phyloP scores from a whole-genome alignment of 306 rosid genomes.

The Trichosanthes truncata region DNA sequence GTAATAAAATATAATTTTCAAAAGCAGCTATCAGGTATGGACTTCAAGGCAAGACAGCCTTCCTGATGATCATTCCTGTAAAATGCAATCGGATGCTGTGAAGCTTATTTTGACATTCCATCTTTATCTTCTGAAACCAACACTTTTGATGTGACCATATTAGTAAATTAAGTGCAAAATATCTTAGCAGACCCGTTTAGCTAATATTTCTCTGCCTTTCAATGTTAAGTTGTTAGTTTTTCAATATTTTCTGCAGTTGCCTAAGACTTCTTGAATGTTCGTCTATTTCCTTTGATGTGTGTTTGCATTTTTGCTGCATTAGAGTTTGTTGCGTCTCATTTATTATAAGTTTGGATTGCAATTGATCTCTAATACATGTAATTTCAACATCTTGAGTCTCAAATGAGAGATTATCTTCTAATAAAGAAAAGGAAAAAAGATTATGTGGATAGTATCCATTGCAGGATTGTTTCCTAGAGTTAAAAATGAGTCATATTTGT shows the following conservation, averaged over 20 bases:
- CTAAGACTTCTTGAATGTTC: background rate
- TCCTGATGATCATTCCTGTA: background rate
- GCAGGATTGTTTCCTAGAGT: background rate
- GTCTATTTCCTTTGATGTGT: background rate
- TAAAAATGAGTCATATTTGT: background rate
- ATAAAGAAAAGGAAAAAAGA: background rate
- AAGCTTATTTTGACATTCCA: background rate
- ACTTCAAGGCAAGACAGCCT: background rate
- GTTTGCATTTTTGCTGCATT: background rate
- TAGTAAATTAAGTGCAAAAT: background rate
- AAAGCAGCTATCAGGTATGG: background rate
- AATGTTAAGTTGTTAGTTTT: background rate
- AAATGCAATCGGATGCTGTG: background rate
- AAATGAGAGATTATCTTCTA: background rate
- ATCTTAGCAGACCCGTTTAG: background rate
- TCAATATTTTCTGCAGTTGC: background rate
- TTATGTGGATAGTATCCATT: background rate
- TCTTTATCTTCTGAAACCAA: background rate
- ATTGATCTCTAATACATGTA: background rate
- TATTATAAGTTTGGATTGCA: background rate
- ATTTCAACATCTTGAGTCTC: background rate
- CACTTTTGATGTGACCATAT: background rate
- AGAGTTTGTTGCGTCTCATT: background rate
- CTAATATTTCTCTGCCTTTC: background rate
- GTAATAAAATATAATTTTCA: background rate